These are phyloP conservation scores for Ulota crispa DNA, from an alignment of 225 moss, liverwort and hornwort genomes.

Conservation along the genomic window DNA sequence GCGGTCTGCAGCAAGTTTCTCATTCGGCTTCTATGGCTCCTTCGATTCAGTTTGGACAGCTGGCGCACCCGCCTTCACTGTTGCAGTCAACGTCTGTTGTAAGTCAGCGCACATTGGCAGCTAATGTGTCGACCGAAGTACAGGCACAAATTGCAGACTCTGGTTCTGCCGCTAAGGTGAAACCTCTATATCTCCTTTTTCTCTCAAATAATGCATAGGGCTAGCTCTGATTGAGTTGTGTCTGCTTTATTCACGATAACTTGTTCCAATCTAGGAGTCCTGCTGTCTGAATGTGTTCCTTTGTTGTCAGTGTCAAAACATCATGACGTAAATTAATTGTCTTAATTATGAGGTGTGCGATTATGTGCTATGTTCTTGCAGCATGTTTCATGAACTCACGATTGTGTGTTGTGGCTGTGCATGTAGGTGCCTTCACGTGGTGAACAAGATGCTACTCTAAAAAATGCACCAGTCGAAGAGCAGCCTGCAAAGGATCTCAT, in stretches of 20 bases:
- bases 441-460: slow-evolving; percentile 25
- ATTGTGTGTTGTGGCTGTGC: slow-evolving; percentile 21
- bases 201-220: not conserved
- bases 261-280: not conserved
- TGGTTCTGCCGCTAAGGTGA: slow-evolving; percentile 37
- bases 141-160: slow-evolving; percentile 44
- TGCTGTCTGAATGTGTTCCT: not conserved
- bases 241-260: not conserved
- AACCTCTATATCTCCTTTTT: not conserved
- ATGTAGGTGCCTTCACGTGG: slow-evolving; percentile 35
- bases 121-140: slow-evolving; percentile 40
- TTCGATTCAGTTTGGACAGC: slow-evolving; percentile 91
- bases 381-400: not conserved
- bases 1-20: slow-evolving; percentile 52
- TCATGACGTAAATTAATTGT: not conserved
- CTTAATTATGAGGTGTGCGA: not conserved
- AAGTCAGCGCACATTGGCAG: slow-evolving; percentile 37
- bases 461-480: slow-evolving; percentile 24
- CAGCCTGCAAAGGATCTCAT: slow-evolving; percentile 40
- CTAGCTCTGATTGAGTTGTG: not conserved
- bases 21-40: slow-evolving; percentile 53
- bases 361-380: not conserved
- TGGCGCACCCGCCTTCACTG: slow-evolving; percentile 55
- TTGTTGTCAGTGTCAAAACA: not conserved
- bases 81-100: slow-evolving; percentile 38